These are phyloP conservation scores for Carex pumila DNA, from an alignment of 176 grass and related monocot species.

Conservation along the genomic window DNA sequence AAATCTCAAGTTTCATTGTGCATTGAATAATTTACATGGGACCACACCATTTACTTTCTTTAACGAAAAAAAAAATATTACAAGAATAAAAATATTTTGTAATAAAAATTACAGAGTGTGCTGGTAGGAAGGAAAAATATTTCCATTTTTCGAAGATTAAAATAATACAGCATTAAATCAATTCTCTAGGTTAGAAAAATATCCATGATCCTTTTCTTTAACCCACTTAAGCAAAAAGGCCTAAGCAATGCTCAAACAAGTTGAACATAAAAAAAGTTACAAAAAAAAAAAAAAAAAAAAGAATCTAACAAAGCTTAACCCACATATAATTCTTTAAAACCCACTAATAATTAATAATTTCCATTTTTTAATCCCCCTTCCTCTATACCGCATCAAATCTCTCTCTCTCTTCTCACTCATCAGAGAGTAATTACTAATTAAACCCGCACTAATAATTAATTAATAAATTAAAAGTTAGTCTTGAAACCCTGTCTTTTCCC, in stretches of 20 bases:
- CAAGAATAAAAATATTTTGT: background rate
- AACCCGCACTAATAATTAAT: background rate
- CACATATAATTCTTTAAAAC: background rate
- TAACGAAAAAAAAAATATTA: background rate
- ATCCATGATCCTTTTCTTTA: background rate
- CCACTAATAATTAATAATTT: background rate
- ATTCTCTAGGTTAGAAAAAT: constrained; percentile 15
- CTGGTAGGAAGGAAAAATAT: background rate
- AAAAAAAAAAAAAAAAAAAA: background rate
- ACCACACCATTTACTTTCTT: background rate
- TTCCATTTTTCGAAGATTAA: background rate
- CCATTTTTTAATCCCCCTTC: background rate
- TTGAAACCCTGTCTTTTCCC: constrained; percentile 91
- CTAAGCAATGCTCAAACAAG: constrained; percentile 1
- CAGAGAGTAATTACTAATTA: background rate
- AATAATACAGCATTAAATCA: constrained; percentile 1
- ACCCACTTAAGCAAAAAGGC: background rate
- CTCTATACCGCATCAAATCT: constrained; percentile 22
- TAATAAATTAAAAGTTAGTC: constrained; percentile 37
- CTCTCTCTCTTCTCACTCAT: constrained; percentile 4
- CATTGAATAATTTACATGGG: background rate
- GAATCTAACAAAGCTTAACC: constrained; percentile 18
- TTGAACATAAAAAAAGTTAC: background rate
- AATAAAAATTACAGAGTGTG: background rate
- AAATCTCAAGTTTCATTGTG: background rate